These are phyloP conservation scores for Carex kokanica DNA, from an alignment of 176 grass and related monocot genomes.

Conservation along the genomic window DNA sequence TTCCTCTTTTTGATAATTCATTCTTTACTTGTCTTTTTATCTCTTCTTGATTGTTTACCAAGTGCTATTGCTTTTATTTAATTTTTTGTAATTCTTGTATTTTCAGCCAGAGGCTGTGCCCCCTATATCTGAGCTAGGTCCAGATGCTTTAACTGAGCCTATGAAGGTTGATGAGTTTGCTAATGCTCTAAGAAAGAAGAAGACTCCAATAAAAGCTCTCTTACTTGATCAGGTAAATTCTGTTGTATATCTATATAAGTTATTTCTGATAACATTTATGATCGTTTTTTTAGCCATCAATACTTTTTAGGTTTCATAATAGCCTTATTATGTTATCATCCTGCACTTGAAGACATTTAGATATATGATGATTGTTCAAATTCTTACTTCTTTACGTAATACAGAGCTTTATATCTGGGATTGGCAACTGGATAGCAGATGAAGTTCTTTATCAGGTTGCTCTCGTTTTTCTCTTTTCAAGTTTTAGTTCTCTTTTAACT, in stretches of 20 bases:
- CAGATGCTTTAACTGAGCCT: slow-evolving; percentile 58
- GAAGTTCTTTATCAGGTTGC: slow-evolving; percentile 84
- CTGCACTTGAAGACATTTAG: background rate
- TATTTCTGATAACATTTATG: background rate
- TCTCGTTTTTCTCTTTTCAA: background rate
- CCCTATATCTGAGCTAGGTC: slow-evolving; percentile 74
- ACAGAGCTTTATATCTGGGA: slow-evolving; percentile 76
- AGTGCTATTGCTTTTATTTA: background rate
- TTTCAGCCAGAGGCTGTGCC: slow-evolving; percentile 55
- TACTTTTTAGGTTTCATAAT: background rate
- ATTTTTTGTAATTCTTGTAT: background rate
- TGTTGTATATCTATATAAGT: background rate
- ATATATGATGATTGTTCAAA: background rate
- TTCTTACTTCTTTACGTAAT: background rate
- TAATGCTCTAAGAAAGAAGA: slow-evolving; percentile 44
- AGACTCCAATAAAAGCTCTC: slow-evolving; percentile 51
- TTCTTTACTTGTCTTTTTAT: background rate
- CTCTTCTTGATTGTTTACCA: background rate
- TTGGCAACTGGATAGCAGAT: slow-evolving; percentile 79
- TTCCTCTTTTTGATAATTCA: background rate
- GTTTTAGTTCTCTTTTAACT: slow-evolving; percentile 1
- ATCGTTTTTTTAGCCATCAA: background rate
- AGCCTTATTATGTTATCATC: background rate
- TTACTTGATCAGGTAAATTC: slow-evolving; percentile 67
- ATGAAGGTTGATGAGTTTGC: slow-evolving; percentile 48